Evolutionary conservation across 768 basidiomycete species (phyloP).

Genomic region (Suillus americanus): DNA sequence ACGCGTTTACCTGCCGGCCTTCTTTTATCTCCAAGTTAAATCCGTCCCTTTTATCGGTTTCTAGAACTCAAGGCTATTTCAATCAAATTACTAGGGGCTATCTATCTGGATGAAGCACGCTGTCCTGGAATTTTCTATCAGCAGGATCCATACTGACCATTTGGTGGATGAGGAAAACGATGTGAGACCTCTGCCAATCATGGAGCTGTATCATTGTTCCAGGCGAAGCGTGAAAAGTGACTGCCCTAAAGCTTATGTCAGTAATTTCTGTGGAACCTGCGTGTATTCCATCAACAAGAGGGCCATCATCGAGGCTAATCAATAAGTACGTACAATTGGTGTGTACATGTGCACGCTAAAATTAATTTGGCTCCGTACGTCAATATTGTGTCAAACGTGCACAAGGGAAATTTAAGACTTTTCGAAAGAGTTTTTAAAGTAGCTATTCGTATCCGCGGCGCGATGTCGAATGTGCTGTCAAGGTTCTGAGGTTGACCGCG

Average conservation of each 20-base stretch:
- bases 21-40: background rate
- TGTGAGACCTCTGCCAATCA: background rate
- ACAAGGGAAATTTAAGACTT: background rate
- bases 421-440: conserved; percentile 36
- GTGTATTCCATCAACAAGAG: background rate
- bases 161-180: background rate
- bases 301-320: background rate
- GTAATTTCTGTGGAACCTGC: no score
- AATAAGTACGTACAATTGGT: background rate
- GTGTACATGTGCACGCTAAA: background rate
- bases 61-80: background rate
- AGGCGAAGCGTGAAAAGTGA: background rate
- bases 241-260: background rate
- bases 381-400: background rate
- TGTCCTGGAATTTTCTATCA: background rate
- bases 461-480: conserved; percentile 51
- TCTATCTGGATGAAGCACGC: background rate
- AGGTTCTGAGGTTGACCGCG: conserved; percentile 37
- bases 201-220: background rate
- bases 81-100: background rate
- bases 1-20: background rate
- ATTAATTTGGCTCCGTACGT: background rate
- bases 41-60: background rate
- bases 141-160: background rate
- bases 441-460: conserved; percentile 40